Base-by-base conservation (phyloP, 2,329 filamentous ascomycete genomes). In the Neofusicoccum laricinum region DNA sequence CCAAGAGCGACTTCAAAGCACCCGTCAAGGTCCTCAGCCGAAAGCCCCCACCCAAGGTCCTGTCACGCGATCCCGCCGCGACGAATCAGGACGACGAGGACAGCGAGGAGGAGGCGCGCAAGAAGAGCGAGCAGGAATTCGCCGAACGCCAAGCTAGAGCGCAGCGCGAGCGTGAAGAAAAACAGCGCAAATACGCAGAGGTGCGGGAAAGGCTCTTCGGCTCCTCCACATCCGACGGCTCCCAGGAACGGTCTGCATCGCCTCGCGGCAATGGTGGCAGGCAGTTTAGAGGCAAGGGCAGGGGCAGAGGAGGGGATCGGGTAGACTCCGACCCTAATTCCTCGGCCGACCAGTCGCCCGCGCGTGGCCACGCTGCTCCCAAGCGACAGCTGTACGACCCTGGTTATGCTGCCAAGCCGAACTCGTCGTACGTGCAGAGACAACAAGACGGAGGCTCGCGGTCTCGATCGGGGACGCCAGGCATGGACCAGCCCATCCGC, bases 181-280 rank as follows among this genome's bases (percentile, higher is more conserved):
- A 95, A 80, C 91, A 96, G 80, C 88, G 88, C 64, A 90, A 90
- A 66, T 97, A 97, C 75, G 91, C 96, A 66, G 93, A 97, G 79
- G 91, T 89, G 5, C 85, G 94, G 34, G 92, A 94, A 70, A 90
- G 93, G 74, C 89, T 97, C 63, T 94, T 97, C 76, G 93, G 93
- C 19, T 87, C 86, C 21, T 67, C 77, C 17, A 67, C 69, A 4
- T 72, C 75, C 34, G 76, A 72, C 63, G 72, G 69, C 65, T 77
- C 73, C 40, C 71, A 72, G 51, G 74, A 72, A n/a, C 67, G 66
- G 32, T 73, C 75, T 17, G 76, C 75, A 40, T 62, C 49, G 15
- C 66, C 41, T 48, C 63, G 63, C 21, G 55, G 48, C 36, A 45
- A 58, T 21, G 63, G 63, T 17, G 73, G 66, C 66, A 73, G 72